phyloP scores from a whole-genome alignment of 1,284 basidiomycete species.

The Vanrija pseudolonga region DNA sequence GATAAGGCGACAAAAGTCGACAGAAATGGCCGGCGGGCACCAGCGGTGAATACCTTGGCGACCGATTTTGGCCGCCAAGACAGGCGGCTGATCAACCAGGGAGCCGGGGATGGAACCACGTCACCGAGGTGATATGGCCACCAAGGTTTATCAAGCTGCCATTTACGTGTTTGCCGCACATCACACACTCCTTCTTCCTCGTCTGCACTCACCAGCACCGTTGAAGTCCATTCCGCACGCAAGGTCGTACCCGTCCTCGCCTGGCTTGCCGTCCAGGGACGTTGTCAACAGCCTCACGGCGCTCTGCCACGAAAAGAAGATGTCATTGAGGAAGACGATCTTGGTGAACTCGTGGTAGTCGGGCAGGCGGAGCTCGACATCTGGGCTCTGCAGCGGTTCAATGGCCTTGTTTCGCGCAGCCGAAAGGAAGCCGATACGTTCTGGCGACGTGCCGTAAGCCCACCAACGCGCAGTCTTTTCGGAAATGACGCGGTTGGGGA shows the following conservation, averaged over 20 bases:
- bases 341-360: constrained; percentile 50
- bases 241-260: constrained; percentile 54
- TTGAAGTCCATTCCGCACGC: constrained; percentile 58
- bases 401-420: constrained; percentile 54
- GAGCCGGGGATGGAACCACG: too few species aligned
- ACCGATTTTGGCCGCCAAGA: too few species aligned
- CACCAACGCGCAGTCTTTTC: constrained; percentile 32
- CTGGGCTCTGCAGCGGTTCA: constrained; percentile 44
- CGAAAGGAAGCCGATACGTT: constrained; percentile 54
- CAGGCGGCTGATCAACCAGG: too few species aligned
- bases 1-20: too few species aligned
- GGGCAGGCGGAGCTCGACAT: constrained; percentile 28
- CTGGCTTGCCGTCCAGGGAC: constrained; percentile 15
- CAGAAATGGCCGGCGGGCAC: too few species aligned
- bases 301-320: constrained; percentile 54
- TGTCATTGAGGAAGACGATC: constrained; percentile 57
- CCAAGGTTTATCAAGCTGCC: not conserved
- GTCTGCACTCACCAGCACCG: constrained; percentile 41
- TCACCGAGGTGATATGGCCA: not conserved
- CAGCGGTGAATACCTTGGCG: too few species aligned
- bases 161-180: not conserved
- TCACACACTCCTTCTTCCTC: not conserved
- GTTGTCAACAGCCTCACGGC: constrained; percentile 55
- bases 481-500: constrained; percentile 47
- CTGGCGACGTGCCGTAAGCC: constrained; percentile 46